Conservation (phyloP, 208 protist species). For the Sergeia podlipaevii region DNA sequence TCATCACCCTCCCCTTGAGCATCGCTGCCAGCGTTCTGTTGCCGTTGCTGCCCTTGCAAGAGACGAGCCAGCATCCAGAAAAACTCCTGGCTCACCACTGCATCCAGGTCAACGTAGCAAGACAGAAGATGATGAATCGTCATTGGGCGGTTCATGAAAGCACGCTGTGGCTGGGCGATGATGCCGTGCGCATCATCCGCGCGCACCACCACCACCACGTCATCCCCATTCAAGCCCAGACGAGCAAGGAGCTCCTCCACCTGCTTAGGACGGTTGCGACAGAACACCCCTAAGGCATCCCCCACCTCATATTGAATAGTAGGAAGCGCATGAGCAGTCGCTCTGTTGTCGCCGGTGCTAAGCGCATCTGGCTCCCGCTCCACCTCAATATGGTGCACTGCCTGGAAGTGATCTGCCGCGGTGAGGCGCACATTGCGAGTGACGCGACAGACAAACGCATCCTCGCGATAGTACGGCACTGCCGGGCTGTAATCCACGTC, state of each 20-base stretch:
- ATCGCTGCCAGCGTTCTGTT: constrained; percentile 2
- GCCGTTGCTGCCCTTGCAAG: constrained; percentile 11
- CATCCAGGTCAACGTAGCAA: constrained; percentile 81
- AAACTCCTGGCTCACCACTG: constrained; percentile 62
- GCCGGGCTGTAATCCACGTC: not conserved
- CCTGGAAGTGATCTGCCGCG: constrained; percentile 51
- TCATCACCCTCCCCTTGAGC: constrained; percentile 12
- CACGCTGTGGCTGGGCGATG: constrained; percentile 26
- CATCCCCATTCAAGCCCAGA: constrained; percentile 28
- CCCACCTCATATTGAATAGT: constrained; percentile 64
- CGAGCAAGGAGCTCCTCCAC: constrained; percentile 52
- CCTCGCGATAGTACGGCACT: constrained; percentile 11
- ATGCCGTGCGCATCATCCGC: constrained; percentile 41
- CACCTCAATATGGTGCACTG: constrained; percentile 60
- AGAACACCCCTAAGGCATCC: constrained; percentile 80
- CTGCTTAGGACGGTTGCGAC: constrained; percentile 36
- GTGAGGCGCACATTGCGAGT: constrained; percentile 48
- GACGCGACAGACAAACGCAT: constrained; percentile 38
- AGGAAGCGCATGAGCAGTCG: no score
- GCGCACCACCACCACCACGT: constrained; percentile 41
- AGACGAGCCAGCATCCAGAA: constrained; percentile 73
- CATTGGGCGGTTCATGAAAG: constrained; percentile 55
- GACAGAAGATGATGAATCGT: constrained; percentile 39
- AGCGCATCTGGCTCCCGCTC: not conserved
- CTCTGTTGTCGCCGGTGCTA: no score